Evolutionary conservation across 2,329 filamentous ascomycete genomes (phyloP).

Genomic region (Fusarium nygamai): DNA sequence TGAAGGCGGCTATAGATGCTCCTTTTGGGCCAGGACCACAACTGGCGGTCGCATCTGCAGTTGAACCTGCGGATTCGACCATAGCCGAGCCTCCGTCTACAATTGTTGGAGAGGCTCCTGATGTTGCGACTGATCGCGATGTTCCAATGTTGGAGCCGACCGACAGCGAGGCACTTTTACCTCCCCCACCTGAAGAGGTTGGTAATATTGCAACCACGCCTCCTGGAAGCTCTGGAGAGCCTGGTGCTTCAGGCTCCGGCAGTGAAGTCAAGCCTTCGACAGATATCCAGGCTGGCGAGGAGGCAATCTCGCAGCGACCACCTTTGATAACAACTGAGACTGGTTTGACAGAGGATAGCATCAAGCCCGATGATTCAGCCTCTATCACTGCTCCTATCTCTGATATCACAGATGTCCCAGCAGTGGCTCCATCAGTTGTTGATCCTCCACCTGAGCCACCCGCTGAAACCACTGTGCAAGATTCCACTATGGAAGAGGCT

Average conservation of each 20-base stretch:
- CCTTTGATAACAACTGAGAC: conserved; percentile 45
- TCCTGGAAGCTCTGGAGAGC: conserved; percentile 41
- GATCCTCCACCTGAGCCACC: conserved; percentile 24
- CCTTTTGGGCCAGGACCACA: conserved; percentile 14
- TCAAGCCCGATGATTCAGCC: conserved; percentile 53
- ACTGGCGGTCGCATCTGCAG: not conserved
- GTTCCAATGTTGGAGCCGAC: conserved; percentile 35
- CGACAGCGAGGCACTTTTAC: conserved; percentile 43
- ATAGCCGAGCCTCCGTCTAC: conserved; percentile 47
- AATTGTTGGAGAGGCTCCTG: conserved; percentile 45
- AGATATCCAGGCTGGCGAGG: conserved; percentile 36
- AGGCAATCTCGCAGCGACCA: conserved; percentile 34
- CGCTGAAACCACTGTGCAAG: conserved; percentile 28
- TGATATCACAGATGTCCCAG: conserved; percentile 45
- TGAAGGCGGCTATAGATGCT: conserved; percentile 21
- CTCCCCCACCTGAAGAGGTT: conserved; percentile 53
- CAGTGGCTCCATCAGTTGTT: conserved; percentile 35
- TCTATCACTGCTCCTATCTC: conserved; percentile 45
- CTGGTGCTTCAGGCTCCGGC: conserved; percentile 37
- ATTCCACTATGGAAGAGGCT: not conserved
- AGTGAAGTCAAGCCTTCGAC: conserved; percentile 42
- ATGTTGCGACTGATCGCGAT: conserved; percentile 41
- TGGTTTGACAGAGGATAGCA: conserved; percentile 50
- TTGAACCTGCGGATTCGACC: conserved; percentile 31
- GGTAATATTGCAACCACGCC: conserved; percentile 52